A percentile compares a stretch with the other conserved stretches of the same genome.
Conservation (phyloP, 495 filamentous ascomycete species). For the Lasiosphaeriaceae sp. region DNA sequence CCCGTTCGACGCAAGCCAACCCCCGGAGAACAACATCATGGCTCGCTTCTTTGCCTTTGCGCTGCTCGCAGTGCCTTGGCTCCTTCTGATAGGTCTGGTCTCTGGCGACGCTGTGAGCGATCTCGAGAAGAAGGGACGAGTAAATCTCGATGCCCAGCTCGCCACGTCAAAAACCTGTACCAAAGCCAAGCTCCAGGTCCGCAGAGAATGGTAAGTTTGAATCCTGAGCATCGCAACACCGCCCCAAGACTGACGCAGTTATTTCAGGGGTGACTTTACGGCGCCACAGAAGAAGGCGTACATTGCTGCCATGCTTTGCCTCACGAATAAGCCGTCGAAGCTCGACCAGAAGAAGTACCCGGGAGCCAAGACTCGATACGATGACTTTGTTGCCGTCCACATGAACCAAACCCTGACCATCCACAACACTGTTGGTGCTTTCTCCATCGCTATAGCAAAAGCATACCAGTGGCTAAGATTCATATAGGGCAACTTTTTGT, state of each 20-base stretch:
- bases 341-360: slow-evolving; percentile 34
- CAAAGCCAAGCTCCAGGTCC: slow-evolving; percentile 41
- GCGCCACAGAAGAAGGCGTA: slow-evolving; percentile 52
- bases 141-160: slow-evolving; percentile 34
- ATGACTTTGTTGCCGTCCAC: slow-evolving; percentile 68
- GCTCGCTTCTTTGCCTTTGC: slow-evolving; percentile 20
- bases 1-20: background rate
- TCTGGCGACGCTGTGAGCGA: slow-evolving; percentile 39
- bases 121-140: slow-evolving; percentile 38
- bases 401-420: slow-evolving; percentile 60
- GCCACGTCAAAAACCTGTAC: slow-evolving; percentile 46
- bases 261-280: slow-evolving; percentile 47
- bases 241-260: slow-evolving; percentile 1
- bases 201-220: slow-evolving; percentile 44
- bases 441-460: background rate
- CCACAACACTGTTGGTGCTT: slow-evolving; percentile 47
- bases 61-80: slow-evolving; percentile 28
- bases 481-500: slow-evolving; percentile 55
- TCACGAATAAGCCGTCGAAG: slow-evolving; percentile 53
- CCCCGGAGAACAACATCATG: slow-evolving; percentile 14
- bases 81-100: slow-evolving; percentile 21
- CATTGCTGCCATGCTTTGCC: slow-evolving; percentile 61
- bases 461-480: background rate
- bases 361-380: slow-evolving; percentile 45
- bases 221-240: background rate